These are phyloP conservation scores for Rosa chinensis DNA, from an alignment of 306 rosid species.

Conservation along the genomic window DNA sequence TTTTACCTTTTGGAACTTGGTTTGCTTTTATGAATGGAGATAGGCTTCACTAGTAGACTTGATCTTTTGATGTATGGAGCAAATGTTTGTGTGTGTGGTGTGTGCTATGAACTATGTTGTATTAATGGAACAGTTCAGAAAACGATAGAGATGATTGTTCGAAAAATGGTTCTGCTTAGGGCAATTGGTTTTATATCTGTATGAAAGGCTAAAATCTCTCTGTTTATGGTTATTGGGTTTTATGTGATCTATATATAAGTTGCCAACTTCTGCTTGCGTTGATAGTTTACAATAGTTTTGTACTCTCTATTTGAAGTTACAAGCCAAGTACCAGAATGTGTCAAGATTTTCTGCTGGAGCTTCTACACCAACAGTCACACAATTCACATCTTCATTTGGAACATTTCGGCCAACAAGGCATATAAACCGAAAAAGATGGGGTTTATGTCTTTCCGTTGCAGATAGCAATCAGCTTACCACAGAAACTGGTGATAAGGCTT, in stretches of 20 bases:
- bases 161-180: not conserved
- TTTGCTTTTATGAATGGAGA: not conserved
- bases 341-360: slow-evolving; percentile 51
- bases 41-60: not conserved
- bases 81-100: not conserved
- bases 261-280: slow-evolving; percentile 19
- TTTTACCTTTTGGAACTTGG: not conserved
- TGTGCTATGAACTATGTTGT: not conserved
- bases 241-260: slow-evolving; percentile 19
- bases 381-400: slow-evolving; percentile 35
- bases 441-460: slow-evolving; percentile 52
- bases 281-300: slow-evolving; percentile 27
- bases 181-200: not conserved
- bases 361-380: slow-evolving; percentile 44
- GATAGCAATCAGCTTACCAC: slow-evolving; percentile 65
- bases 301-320: slow-evolving; percentile 47
- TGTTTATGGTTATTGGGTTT: not conserved
- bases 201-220: not conserved
- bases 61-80: not conserved
- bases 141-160: not conserved
- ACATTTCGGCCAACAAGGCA: slow-evolving; percentile 40
- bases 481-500: slow-evolving; percentile 43
- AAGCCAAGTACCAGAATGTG: slow-evolving; percentile 51
- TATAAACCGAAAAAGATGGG: slow-evolving; percentile 38
- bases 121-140: not conserved